Conservation (phyloP, 306 rosid genomes). For the Prunus davidiana region DNA sequence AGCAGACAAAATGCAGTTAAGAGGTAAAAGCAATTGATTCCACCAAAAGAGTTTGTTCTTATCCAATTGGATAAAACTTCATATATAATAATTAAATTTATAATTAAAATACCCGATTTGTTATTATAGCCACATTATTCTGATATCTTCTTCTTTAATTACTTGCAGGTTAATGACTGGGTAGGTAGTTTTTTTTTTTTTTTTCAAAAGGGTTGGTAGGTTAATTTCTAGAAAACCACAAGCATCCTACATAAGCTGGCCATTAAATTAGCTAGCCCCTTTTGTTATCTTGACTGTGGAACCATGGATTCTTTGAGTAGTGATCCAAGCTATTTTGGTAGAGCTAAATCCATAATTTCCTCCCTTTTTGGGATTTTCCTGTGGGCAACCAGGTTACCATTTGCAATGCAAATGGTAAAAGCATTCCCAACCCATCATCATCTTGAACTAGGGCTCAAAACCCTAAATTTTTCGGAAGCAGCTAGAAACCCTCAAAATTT, state of each 20-base stretch:
- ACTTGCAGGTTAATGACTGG: neutral
- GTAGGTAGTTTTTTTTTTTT: neutral
- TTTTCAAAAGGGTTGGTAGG: neutral
- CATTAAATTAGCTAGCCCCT: no score
- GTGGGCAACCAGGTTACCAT: slow-evolving; percentile 21
- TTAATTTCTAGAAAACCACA: neutral
- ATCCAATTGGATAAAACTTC: neutral
- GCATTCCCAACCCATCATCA: neutral
- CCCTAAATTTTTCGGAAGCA: slow-evolving; percentile 33
- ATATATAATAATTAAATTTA: no score
- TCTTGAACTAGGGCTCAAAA: slow-evolving; percentile 41
- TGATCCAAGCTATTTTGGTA: neutral
- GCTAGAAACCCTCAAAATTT: neutral
- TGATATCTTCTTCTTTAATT: neutral
- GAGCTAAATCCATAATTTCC: slow-evolving; percentile 26
- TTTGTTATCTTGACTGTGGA: no score
- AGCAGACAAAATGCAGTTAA: neutral
- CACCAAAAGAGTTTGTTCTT: neutral
- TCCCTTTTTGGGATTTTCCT: slow-evolving; percentile 17
- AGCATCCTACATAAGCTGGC: no score
- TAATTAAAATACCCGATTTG: neutral
- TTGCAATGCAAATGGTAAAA: slow-evolving; percentile 11
- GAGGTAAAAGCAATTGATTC: neutral
- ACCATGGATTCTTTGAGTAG: no score
- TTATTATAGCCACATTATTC: neutral